Base-by-base conservation (phyloP, 768 basidiomycete species). In the Fistulinella prunicolor region DNA sequence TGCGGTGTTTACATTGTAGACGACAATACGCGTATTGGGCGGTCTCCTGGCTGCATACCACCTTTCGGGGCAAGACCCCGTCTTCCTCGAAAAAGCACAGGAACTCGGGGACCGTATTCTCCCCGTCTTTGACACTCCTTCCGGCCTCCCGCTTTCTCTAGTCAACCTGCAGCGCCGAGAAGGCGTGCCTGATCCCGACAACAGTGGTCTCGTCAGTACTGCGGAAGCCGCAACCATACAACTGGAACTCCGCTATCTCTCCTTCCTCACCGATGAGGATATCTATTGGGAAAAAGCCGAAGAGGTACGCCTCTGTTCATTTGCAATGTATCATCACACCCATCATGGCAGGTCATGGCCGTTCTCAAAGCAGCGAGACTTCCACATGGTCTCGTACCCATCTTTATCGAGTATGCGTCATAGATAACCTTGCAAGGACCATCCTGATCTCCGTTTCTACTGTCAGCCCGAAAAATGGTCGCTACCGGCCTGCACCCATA, bases 151-250 rank as follows among this genome's bases (percentile, higher is more conserved):
- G 0, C 69, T 83, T n/a, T 80, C 93, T 2, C 73, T 79, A 51
- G 68, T 96, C 60, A 94, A 98, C 60, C 75, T 96, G 16, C 80
- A 73, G 0, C 66, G 71, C 42, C 67, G 76, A 10, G 59, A 77
- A 54, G 93, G 87, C 1, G 72, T 83, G 6, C 72, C 78, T 0
- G 82, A 89, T 49, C 51, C 37, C 0, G 81, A 83, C 47, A 82
- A 82, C 50, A 70, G 73, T 3, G 80, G 79, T 1, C 67, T 87
- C 13, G 80, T 86, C 40, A 86, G 84, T 56, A 84, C 89, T 10
- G 89, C 94, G 0, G 94, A 97, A 63, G 85, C 83, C n/a, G 80
- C 85, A 8, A 94, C 90, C 0, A 70, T 95, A 20, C 92, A 96
- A 66, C 79, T 98, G 17, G 94, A 96, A 66, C 83, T 97, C 61